Base-by-base conservation (phyloP, 306 rosid species). In the Quercus ilex region DNA sequence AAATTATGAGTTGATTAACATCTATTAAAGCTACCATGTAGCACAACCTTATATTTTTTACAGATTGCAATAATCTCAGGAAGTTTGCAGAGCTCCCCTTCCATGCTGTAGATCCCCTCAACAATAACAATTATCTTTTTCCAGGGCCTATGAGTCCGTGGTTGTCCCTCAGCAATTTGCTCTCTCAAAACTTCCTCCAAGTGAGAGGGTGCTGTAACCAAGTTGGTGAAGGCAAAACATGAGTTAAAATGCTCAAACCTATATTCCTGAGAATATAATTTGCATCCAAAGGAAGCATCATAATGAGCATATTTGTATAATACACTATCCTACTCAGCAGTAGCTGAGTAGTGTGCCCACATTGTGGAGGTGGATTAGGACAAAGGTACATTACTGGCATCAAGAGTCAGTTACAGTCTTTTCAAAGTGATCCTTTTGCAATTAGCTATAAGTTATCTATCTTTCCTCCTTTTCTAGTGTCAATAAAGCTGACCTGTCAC, bases 101-200 rank as follows among this genome's bases (percentile, higher is more conserved):
- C 98, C 98, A 94, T 94, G 69, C 96, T 92, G 81, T 94, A 94
- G 76, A 94, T 94, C 73, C 98, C 98, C 86, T 94, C 98, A 74
- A 94, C 98, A 75, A 94, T 79, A 55, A 92, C 97, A 70, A 92
- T 81, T 56, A 94, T 90, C 87, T 94, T 94, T 83, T 90, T 94
- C 97, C 98, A 94, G 13, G 98, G 98, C 78, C 98, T 88, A 75
- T 87, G 97, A 15, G 97, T 90, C 85, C 97, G 85, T 46, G 97
- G 98, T 75, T 92, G 97, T 81, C 98, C 97, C 3, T 92, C 98
- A 2, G 97, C 98, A 77, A 94, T 89, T 69, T 92, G 93, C 83
- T 94, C 98, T 83, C 96, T 88, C 82, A 94, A 84, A 62, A 94
- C 94, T 78, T 89, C 89, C 81, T 94, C 98, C 78, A 94, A 83